These are phyloP conservation scores for Miscanthus lutarioriparius DNA, from an alignment of 176 grass and related monocot species.

Conservation along the genomic window DNA sequence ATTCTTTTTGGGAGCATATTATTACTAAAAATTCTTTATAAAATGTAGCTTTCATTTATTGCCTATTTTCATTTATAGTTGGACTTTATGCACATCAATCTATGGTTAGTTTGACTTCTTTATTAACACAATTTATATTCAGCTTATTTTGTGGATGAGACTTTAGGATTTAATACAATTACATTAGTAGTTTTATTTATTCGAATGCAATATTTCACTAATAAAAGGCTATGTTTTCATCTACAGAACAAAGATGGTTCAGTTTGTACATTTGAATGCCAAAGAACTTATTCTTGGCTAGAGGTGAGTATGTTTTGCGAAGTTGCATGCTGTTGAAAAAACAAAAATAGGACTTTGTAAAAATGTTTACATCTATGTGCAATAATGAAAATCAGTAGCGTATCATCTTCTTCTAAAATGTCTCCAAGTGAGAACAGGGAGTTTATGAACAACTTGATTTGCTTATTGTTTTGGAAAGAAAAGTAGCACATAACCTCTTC, in stretches of 20 bases:
- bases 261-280: neutral
- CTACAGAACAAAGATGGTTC: conserved; percentile 36
- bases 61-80: no score
- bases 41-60: no score
- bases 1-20: no score
- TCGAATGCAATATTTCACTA: neutral
- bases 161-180: neutral
- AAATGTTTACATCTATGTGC: neutral
- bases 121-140: neutral
- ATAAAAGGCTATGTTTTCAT: neutral
- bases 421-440: neutral
- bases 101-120: neutral
- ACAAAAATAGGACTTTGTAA: neutral
- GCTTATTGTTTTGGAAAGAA: neutral
- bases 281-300: conserved; percentile 28
- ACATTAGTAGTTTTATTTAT: neutral
- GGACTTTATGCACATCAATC: no score
- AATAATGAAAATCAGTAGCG: neutral
- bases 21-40: no score
- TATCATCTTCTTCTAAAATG: neutral
- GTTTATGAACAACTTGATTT: neutral
- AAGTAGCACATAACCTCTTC: neutral
- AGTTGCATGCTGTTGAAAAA: neutral
- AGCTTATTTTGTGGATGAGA: neutral
- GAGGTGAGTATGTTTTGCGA: neutral